These are phyloP conservation scores for Arxiozyma heterogenica DNA, from an alignment of 1,139 yeast genomes.

Conservation along the genomic window DNA sequence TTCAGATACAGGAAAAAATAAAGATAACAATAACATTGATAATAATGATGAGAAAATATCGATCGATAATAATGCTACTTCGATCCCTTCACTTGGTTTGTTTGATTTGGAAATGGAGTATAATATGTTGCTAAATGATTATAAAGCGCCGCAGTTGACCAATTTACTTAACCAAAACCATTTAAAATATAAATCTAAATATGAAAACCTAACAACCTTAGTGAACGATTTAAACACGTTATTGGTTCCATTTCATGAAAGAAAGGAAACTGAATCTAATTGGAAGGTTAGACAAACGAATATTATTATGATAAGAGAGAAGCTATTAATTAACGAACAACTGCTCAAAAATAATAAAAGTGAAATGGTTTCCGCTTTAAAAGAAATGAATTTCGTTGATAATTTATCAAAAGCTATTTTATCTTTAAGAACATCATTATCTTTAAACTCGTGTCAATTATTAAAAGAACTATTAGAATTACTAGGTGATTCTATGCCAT, in stretches of 20 bases:
- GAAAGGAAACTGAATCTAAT: slow-evolving; percentile 80
- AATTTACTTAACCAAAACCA: slow-evolving; percentile 3
- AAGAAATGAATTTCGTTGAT: slow-evolving; percentile 37
- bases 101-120: slow-evolving; percentile 13
- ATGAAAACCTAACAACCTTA: slow-evolving; percentile 32
- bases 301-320: slow-evolving; percentile 46
- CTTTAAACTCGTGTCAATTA: slow-evolving; percentile 66
- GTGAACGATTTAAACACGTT: slow-evolving; percentile 34
- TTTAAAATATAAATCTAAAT: slow-evolving; percentile 10
- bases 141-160: slow-evolving; percentile 11
- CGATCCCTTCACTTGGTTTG: not conserved
- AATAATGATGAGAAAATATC: not conserved
- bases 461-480: slow-evolving; percentile 62
- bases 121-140: slow-evolving; percentile 7
- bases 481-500: slow-evolving; percentile 45
- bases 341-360: slow-evolving; percentile 35
- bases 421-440: slow-evolving; percentile 77
- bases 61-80: not conserved
- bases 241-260: slow-evolving; percentile 42
- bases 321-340: slow-evolving; percentile 48
- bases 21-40: not conserved
- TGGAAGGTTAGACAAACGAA: slow-evolving; percentile 70
- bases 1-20: not conserved
- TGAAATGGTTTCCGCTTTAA: slow-evolving; percentile 34
- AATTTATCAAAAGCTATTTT: slow-evolving; percentile 58